phyloP scores from a whole-genome alignment of 2,329 filamentous ascomycete genomes.

The Penicillium freii region DNA sequence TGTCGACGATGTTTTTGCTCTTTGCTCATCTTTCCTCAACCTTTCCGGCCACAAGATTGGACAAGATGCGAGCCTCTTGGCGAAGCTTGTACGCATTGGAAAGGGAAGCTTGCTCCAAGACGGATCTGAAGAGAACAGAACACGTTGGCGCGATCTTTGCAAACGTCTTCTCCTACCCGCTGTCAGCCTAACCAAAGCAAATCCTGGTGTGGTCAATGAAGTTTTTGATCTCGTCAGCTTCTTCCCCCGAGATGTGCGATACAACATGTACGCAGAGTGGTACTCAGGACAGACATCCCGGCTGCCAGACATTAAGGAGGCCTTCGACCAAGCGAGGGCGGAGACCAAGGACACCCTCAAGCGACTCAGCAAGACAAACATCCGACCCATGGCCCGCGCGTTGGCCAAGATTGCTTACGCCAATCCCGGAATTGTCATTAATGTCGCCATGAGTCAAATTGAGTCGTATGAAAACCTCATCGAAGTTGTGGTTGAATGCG shows the following conservation, averaged over 20 bases:
- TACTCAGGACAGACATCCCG: constrained; percentile 75
- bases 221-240: constrained; percentile 79
- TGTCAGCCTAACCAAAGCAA: constrained; percentile 79
- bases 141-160: constrained; percentile 81
- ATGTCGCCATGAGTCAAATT: constrained; percentile 82
- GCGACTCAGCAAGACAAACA: constrained; percentile 82
- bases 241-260: constrained; percentile 74
- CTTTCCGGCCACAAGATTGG: constrained; percentile 87
- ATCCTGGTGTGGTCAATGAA: constrained; percentile 79
- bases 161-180: constrained; percentile 83
- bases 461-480: constrained; percentile 95
- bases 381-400: constrained; percentile 78
- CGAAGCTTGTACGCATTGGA: constrained; percentile 84
- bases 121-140: constrained; percentile 64
- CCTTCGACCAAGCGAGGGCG: constrained; percentile 71
- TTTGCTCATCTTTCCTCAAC: constrained; percentile 81
- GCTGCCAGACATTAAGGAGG: constrained; percentile 71
- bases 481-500: constrained; percentile 90
- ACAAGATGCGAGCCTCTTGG: constrained; percentile 71
- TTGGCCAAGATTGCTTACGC: constrained; percentile 90
- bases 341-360: constrained; percentile 87
- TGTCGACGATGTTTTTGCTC: constrained; percentile 83
- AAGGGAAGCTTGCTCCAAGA: constrained; percentile 71
- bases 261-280: constrained; percentile 92
- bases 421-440: constrained; percentile 88